Evolutionary conservation across 257 asterid species (phyloP), one percentile per base, ranked within the genome.

Genomic region (Forsythia viridissima): DNA sequence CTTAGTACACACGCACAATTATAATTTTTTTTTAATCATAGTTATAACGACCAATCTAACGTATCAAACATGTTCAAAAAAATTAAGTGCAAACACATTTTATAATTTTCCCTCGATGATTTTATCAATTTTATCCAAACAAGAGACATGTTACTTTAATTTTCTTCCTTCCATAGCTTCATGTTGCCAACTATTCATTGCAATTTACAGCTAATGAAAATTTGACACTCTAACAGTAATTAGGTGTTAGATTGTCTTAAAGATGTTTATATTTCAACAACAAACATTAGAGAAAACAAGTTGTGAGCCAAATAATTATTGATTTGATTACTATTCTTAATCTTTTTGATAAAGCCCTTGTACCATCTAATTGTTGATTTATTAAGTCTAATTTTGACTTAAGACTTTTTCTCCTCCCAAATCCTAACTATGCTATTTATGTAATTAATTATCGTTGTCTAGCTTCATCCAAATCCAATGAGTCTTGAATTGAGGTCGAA

Each of bases 301-400:
- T 39, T 78, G 63, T 69, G 46, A 42, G 48, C 61, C 77, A 83
- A 81, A 6, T 18, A 20, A n/a, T 57, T 79, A 66, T 80, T 72
- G 85, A 77, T 59, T 68, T 77, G 89, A 91, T 83, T 84, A 83
- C 57, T 87, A 82, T 74, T 77, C 69, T 80, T 78, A 72, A 90
- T 84, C 80, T 84, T 81, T 83, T 83, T 82, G 88, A 89, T 82
- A 84, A 86, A 76, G 77, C 79, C 86, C 76, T 75, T 34, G 77
- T 79, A 87, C 88, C 91, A 55, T 86, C 83, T 74, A 80, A 76
- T 80, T 73, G n/a, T 4, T 68, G 40, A 40, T 80, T 82, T 55
- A 24, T 82, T 65, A 71, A 38, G 4, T 72, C 20, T 21, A 30
- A 12, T 44, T 72, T 30, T 72, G 37, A 74, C 61, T 74, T n/a